Base-by-base conservation (phyloP, 805 yeast species). In the Candida bentonensis region DNA sequence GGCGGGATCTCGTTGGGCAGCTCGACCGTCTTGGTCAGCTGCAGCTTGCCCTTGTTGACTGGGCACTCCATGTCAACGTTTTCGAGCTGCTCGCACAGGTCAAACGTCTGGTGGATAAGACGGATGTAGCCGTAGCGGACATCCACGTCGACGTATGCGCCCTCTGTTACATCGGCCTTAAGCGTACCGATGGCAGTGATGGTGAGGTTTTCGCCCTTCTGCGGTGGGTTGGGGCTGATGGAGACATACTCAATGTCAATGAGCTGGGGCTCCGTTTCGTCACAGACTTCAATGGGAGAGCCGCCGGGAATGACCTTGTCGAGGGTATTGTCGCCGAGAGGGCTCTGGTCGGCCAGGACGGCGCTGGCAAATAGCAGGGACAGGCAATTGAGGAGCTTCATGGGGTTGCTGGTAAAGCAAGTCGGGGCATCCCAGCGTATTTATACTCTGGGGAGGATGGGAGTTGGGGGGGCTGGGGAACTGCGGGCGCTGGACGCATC, bases 1-100 rank as follows among this genome's bases (percentile, higher is more conserved):
- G 97, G 96, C 47, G 98, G 98, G 25, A 89, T 94, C 61, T 86
- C 92, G 15, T 71, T 68, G 15, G 98, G 98, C 46, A 92, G 76
- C 55, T 79, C 88, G 22, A 92, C 94, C 40, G 67, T 64, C 61
- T 87, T 87, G 22, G 71, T 60, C 44, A 92, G 65, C 44, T 67
- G 64, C 53, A 85, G 80, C 42, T 63, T 60, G 11, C 97, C 98
- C 50, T 74, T 67, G 42, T 67, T 59, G 36, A 92, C 64, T 1
- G 98, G 98, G 61, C 98, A 92, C 47, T 73, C 71, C 68, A 87
- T 64, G 56, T 83, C 95, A 40, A 87, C 88, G 54, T 87, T 81
- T 44, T 76, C 75, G 47, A 87, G 69, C 59, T 86, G 79, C 51
- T 87, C 95, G 64, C 98, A 92, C 49, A 92, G 68, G 61, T 92